Conservation (phyloP, 1,139 yeast genomes). For the Wickerhamiella infanticola region DNA sequence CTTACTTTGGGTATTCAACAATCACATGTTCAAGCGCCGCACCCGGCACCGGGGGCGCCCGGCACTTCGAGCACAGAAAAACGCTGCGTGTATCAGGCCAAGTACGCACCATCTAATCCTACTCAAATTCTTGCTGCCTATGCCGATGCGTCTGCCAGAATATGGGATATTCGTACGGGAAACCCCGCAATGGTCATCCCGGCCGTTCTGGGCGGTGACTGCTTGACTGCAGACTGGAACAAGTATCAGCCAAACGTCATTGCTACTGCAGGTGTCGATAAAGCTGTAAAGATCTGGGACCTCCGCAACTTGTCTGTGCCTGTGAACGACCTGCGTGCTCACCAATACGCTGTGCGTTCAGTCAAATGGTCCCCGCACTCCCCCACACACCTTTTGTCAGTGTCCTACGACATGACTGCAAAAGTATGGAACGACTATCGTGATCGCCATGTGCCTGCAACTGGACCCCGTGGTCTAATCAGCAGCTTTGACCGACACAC, state of each 20-base stretch:
- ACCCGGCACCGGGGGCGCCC: conserved; percentile 17
- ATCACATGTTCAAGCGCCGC: conserved; percentile 5
- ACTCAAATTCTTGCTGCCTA: conserved; percentile 56
- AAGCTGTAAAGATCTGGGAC: conserved; percentile 76
- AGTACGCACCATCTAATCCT: conserved; percentile 77
- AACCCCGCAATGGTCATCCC: conserved; percentile 23
- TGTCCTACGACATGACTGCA: conserved; percentile 87
- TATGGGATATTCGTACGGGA: conserved; percentile 52
- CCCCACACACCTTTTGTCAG: conserved; percentile 51
- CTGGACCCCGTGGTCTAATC: conserved; percentile 32
- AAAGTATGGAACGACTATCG: conserved; percentile 59
- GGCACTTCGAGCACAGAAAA: conserved; percentile 14
- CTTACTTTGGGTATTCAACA: conserved; percentile 36
- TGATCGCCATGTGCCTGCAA: conserved; percentile 26
- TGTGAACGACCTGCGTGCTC: conserved; percentile 66
- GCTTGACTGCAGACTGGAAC: conserved; percentile 75
- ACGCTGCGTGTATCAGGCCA: conserved; percentile 48
- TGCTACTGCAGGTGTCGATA: conserved; percentile 86
- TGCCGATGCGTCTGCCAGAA: conserved; percentile 60
- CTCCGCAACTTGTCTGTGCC: conserved; percentile 61
- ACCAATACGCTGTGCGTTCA: conserved; percentile 73
- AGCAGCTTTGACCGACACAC: conserved; percentile 55
- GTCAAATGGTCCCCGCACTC: conserved; percentile 84
- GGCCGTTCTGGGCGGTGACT: conserved; percentile 75
- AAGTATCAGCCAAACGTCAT: conserved; percentile 65